Conservation (phyloP, 73 alveolate genomes). For the Paraurostyla sp. region DNA sequence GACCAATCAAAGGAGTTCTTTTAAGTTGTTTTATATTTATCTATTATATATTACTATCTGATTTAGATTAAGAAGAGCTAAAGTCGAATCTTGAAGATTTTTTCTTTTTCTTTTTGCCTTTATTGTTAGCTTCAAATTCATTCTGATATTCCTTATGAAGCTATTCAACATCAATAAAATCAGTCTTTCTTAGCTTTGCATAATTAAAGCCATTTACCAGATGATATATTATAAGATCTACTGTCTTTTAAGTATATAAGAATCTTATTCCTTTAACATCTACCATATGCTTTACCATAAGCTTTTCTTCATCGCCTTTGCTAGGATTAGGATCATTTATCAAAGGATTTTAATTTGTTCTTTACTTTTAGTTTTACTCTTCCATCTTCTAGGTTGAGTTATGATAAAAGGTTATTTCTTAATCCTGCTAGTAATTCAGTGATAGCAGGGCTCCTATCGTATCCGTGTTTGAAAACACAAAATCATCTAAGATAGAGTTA, state of each 20-base stretch:
- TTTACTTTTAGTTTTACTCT: not conserved
- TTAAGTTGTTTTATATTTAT: not conserved
- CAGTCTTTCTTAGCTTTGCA: conserved; percentile 30
- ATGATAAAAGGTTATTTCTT: conserved; percentile 19
- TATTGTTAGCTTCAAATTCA: not conserved
- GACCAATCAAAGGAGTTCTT: conserved; percentile 40
- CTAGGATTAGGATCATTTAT: not conserved
- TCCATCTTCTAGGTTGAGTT: not conserved
- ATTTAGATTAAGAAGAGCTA: not conserved
- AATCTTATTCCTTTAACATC: conserved; percentile 64
- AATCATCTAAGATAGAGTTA: conserved; percentile 40
- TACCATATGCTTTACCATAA: conserved; percentile 50
- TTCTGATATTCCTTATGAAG: not conserved
- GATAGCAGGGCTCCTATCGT: conserved; percentile 58
- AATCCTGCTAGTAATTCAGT: conserved; percentile 50
- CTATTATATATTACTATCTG: not conserved
- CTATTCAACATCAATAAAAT: conserved; percentile 41
- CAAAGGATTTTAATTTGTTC: conserved; percentile 6
- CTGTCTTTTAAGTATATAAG: conserved; percentile 51
- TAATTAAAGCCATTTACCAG: conserved; percentile 61
- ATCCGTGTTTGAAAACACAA: conserved; percentile 55
- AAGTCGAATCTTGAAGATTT: not conserved
- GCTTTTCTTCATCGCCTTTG: not conserved
- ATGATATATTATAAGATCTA: conserved; percentile 55
- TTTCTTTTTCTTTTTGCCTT: not conserved